Conservation (phyloP, 2,329 filamentous ascomycete genomes). For the Coniochaeta sp. region DNA sequence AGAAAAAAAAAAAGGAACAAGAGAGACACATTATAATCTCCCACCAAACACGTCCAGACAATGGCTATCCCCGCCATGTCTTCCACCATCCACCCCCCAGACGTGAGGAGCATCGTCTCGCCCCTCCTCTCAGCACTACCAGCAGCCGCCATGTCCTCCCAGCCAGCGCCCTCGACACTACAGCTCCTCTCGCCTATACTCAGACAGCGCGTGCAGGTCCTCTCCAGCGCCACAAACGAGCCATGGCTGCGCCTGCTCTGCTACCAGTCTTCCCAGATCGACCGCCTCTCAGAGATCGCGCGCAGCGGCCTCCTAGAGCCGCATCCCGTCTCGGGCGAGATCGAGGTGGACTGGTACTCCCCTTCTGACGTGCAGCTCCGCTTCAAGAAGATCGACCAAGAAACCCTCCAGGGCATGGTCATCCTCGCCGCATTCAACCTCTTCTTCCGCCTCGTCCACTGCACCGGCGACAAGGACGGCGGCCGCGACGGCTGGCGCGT, state of each 20-base stretch:
- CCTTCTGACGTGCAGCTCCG: constrained; percentile 38
- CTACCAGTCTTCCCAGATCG: constrained; percentile 52
- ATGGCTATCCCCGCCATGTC: constrained; percentile 7
- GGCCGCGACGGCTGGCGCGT: constrained; percentile 62
- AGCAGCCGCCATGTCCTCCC: constrained; percentile 48
- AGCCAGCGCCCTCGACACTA: constrained; percentile 48
- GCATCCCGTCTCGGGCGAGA: constrained; percentile 74
- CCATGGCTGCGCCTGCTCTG: constrained; percentile 69
- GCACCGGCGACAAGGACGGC: constrained; percentile 55
- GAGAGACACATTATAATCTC: not conserved
- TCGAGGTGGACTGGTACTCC: constrained; percentile 64
- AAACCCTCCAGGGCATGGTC: constrained; percentile 66
- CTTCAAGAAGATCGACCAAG: constrained; percentile 64
- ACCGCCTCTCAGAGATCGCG: constrained; percentile 54
- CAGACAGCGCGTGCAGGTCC: constrained; percentile 57
- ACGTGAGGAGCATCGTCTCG: constrained; percentile 40
- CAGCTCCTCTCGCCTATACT: constrained; percentile 59
- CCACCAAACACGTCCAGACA: not conserved
- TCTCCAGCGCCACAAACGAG: constrained; percentile 51
- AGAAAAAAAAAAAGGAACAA: not conserved
- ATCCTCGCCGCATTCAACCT: constrained; percentile 52
- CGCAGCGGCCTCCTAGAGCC: constrained; percentile 61
- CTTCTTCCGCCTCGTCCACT: constrained; percentile 62
- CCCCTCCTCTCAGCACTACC: constrained; percentile 54
- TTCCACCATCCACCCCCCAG: constrained; percentile 31